phyloP scores from a whole-genome alignment of 2,329 filamentous ascomycete genomes.

The Aurifilum marmelostoma region DNA sequence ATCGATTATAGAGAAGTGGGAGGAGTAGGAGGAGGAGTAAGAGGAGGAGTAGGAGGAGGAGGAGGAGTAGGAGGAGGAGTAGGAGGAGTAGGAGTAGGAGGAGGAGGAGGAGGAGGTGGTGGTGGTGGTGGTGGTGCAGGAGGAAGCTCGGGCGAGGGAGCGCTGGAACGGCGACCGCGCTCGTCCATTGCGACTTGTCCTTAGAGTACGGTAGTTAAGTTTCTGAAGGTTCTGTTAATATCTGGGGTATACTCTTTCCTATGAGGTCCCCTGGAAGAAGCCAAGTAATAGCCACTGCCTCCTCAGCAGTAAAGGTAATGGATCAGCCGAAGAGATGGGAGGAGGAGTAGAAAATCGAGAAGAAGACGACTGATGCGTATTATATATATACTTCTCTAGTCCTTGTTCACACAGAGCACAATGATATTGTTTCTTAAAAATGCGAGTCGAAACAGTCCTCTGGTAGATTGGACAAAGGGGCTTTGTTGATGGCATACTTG shows the following conservation, averaged over 20 bases:
- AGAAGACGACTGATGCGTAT: neutral
- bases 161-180: constrained; percentile 8
- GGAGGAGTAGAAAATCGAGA: neutral
- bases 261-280: neutral
- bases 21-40: no score
- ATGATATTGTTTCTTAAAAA: neutral
- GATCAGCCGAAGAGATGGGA: neutral
- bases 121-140: no score
- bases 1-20: no score
- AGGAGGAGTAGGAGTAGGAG: no score
- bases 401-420: neutral
- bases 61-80: no score
- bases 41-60: no score
- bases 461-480: neutral
- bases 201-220: neutral
- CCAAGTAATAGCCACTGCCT: neutral
- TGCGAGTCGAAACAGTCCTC: neutral
- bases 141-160: constrained; percentile 14
- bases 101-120: no score
- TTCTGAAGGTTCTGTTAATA: neutral
- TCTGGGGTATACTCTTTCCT: neutral
- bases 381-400: neutral
- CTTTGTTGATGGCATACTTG: neutral
- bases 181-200: neutral
- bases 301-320: neutral